Evolutionary conservation across 2,329 filamentous ascomycete species (phyloP), one percentile per base, ranked within the genome.

Genomic region (Stemphylium beticola): DNA sequence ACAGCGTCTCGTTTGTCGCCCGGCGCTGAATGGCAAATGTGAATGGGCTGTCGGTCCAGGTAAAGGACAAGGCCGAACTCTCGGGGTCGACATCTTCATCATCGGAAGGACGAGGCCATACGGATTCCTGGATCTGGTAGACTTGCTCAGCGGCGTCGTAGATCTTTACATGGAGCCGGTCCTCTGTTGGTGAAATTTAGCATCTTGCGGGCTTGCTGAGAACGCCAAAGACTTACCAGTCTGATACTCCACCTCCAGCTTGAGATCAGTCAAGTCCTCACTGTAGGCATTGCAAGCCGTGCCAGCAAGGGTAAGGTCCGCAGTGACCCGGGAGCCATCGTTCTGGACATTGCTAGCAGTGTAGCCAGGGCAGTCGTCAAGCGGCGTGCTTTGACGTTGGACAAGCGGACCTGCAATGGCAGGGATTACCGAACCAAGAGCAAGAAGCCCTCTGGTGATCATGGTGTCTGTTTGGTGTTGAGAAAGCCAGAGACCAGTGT

Each of bases 51-150:
- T 78, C 77, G 3, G 77, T 76, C 57, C 82, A 83, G 32, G 79
- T 76, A 66, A 88, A 87, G 20, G 79, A 74, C 47, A 88, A 77
- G 20, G 80, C 78, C n/a, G 78, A 79, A 9, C 71, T 65, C 12
- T 63, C 60, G 4, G 73, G 65, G 8, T 65, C 66, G 29, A 60
- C 41, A 14, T 49, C 56, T 7, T 61, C 59, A 5, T 69, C 64
- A 11, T 74, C 76, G 4, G 60, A 63, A 1, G 87, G 87, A 0
- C 88, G 83, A 2, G 87, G 81, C 44, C 92, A 81, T 29, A 91
- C 85, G 2, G 82, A 83, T 24, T 87, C 85, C 5, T 89, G 89
- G 2, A 93, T 83, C 70, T 92, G 89, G 65, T 90, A 93, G 45
- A 89, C 87, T 26, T 85, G 80, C 61, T 89, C 83, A 15, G 79